These are phyloP conservation scores for Ceratocystis albifundus DNA, from an alignment of 2,329 filamentous ascomycete genomes.

Conservation along the genomic window DNA sequence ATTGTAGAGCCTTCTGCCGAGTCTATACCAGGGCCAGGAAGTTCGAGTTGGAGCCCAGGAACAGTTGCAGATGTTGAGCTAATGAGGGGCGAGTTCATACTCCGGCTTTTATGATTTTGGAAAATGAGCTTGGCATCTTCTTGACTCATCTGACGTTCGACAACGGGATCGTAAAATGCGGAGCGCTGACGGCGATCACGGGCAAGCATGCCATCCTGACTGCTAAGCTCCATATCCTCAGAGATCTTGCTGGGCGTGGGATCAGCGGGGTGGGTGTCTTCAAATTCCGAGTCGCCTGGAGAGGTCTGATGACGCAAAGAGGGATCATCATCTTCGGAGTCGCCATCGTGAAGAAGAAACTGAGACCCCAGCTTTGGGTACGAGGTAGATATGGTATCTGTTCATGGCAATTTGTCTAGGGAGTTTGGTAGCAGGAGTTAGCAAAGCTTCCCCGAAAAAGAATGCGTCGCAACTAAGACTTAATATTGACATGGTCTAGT, in stretches of 20 bases:
- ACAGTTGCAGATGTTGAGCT: conserved; percentile 1
- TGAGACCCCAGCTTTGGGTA: conserved; percentile 23
- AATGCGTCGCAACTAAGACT: neutral
- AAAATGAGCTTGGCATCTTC: conserved; percentile 94
- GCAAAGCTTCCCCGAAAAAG: neutral
- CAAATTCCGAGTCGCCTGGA: conserved; percentile 16
- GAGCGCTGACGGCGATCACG: conserved; percentile 57
- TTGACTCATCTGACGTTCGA: conserved; percentile 88
- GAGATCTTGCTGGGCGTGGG: neutral
- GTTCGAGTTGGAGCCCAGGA: conserved; percentile 12
- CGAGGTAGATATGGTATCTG: conserved; percentile 19
- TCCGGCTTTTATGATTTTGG: conserved; percentile 37
- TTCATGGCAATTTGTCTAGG: neutral
- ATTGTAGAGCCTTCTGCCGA: conserved; percentile 12
- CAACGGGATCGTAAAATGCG: conserved; percentile 84
- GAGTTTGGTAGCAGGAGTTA: neutral
- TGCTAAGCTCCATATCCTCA: conserved; percentile 25
- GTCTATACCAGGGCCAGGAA: conserved; percentile 19
- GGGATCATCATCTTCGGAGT: conserved; percentile 24
- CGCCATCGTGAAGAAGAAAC: conserved; percentile 24
- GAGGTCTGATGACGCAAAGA: conserved; percentile 1
- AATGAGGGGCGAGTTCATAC: conserved; percentile 17
- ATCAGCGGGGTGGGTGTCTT: conserved; percentile 15
- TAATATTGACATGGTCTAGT: neutral
- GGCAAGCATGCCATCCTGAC: conserved; percentile 47